Base-by-base conservation (phyloP, 2,329 filamentous ascomycete species). In the Diaporthe citrichinensis region DNA sequence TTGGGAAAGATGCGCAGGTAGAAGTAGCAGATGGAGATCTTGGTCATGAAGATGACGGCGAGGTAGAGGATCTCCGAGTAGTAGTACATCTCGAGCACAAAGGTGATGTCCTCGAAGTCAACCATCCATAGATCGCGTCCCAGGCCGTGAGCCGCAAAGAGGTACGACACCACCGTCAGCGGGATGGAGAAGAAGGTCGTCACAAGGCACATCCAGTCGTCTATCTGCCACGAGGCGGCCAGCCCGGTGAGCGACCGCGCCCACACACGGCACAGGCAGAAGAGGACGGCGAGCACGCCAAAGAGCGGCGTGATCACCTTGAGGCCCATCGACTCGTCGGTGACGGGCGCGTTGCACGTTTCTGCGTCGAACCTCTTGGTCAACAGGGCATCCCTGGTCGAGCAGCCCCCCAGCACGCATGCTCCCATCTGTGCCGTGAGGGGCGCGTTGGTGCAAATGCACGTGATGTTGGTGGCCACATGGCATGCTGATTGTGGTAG, bases 1-100 rank as follows among this genome's bases (percentile, higher is more conserved):
- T 67, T 61, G 58, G 44, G 72, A 17, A 73, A 73, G 34, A 73
- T 67, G 59, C 72, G 72, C 71, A 67, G 57, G 61, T 73, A 73
- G 36, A 68, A 62, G 25, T 59, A 68, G 49, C 72, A 73, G 36
- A 73, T 68, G 17, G n/a, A 73, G 10, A 73, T 59, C 25, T 73
- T 73, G 59, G 51, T 73, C 46, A 68, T 36, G 61, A 65, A 65
- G 34, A 73, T 5, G n/a, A 57, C 39, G 36, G 68, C 8, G 12
- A 57, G 15, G 39, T 73, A 73, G 25, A 73, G 39, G 12, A 73
- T 46, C 25, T 53, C 36, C 2, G 46, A 57, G 36, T 67, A 53
- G 28, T 68, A 73, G 58, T 69, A 69, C 65, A 69, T 69, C 49
- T 69, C 65, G 34, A 69, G 65, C 34, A 69, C 65, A 41, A 69